Evolutionary conservation across 2,329 filamentous ascomycete species (phyloP).

Genomic region (Sordariomycetes sp.): DNA sequence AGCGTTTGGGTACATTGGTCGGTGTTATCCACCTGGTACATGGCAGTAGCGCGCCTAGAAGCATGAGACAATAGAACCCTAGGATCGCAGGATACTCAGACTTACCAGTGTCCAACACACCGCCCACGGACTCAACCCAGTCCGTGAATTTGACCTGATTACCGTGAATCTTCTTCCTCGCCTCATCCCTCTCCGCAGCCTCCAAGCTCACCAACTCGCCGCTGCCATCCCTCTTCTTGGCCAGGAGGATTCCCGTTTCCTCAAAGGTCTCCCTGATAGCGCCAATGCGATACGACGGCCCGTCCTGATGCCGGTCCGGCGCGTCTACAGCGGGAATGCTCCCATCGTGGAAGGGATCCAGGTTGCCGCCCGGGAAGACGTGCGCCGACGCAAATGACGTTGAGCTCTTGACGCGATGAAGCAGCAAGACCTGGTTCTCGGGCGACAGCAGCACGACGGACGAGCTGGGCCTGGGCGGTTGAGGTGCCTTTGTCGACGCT

Average conservation of each 20-base stretch:
- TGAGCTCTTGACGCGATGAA: constrained; percentile 77
- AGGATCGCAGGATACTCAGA: constrained; percentile 4
- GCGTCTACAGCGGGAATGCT: constrained; percentile 33
- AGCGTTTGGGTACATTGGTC: constrained; percentile 60
- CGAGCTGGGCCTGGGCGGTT: too few relatives aligned
- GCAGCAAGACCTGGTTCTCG: constrained; percentile 75
- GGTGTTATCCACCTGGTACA: constrained; percentile 95
- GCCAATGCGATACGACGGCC: constrained; percentile 64
- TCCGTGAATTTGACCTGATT: constrained; percentile 56
- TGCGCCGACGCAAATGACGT: constrained; percentile 83
- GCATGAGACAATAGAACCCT: not conserved
- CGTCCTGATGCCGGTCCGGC: constrained; percentile 57
- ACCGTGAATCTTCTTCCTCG: constrained; percentile 59
- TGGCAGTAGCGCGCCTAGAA: constrained; percentile 58
- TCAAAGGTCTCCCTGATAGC: constrained; percentile 92
- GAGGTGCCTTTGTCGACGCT: too few relatives aligned
- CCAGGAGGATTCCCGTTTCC: constrained; percentile 82
- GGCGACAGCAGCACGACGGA: constrained; percentile 83
- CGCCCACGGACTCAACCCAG: constrained; percentile 51
- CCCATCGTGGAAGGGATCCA: constrained; percentile 72
- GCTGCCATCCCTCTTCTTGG: constrained; percentile 38
- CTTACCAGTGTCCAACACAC: constrained; percentile 55
- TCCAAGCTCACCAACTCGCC: constrained; percentile 52
- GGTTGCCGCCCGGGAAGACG: constrained; percentile 88
- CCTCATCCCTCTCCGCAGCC: constrained; percentile 51